Conservation (phyloP, 2,329 filamentous ascomycete species). For the Hypoxylon sp. region DNA sequence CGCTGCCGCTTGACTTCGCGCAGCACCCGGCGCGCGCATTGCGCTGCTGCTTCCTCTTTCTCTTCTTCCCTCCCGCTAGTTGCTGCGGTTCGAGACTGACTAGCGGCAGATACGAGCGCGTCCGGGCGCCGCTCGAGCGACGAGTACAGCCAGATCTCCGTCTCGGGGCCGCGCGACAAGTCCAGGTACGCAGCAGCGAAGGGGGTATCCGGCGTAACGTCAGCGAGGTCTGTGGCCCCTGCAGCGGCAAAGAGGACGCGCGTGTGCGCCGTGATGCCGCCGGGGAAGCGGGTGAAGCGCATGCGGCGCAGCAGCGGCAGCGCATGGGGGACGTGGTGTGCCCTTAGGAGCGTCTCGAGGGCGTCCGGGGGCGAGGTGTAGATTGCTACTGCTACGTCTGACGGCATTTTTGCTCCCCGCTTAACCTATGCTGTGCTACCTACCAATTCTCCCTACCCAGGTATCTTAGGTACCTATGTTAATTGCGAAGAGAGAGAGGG, state of each 20-base stretch:
- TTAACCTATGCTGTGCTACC: not conserved
- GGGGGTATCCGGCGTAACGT: slow-evolving; percentile 18
- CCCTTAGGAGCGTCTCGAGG: slow-evolving; percentile 64
- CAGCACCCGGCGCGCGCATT: slow-evolving; percentile 32
- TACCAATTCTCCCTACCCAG: not conserved
- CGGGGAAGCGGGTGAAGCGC: slow-evolving; percentile 66
- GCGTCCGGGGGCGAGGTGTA: slow-evolving; percentile 52
- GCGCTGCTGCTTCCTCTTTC: slow-evolving; percentile 8
- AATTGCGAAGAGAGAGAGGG: not conserved
- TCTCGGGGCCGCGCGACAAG: slow-evolving; percentile 72
- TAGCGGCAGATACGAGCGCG: not conserved
- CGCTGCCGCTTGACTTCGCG: slow-evolving; percentile 44
- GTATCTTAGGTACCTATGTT: not conserved
- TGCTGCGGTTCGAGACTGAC: not conserved
- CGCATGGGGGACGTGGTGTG: slow-evolving; percentile 68
- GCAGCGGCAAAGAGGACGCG: slow-evolving; percentile 58
- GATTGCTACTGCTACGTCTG: slow-evolving; percentile 45
- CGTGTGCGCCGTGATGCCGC: slow-evolving; percentile 60
- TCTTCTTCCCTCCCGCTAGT: slow-evolving; percentile 32
- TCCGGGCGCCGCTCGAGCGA: slow-evolving; percentile 59
- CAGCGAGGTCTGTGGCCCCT: no score
- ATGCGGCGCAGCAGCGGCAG: slow-evolving; percentile 74
- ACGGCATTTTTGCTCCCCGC: slow-evolving; percentile 15
- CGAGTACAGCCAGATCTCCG: slow-evolving; percentile 75
- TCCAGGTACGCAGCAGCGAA: slow-evolving; percentile 75